Base-by-base conservation (phyloP, 2,329 filamentous ascomycete species). In the Xylariaceae sp. region DNA sequence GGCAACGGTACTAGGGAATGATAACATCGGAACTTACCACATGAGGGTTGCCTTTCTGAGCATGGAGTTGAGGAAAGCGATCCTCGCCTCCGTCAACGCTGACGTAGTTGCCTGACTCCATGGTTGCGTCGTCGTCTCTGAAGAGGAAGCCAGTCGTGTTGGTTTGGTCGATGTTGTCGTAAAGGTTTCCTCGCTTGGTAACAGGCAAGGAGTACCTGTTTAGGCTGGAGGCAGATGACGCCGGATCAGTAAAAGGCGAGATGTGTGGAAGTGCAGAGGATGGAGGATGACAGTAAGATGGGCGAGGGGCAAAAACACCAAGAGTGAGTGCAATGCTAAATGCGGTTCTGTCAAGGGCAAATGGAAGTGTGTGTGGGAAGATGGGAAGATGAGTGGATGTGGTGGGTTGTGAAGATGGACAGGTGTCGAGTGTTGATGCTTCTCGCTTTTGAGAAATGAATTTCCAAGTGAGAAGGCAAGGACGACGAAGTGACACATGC, bases 171-270 rank as follows among this genome's bases (percentile, higher is more conserved):
- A 95, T 74, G 36, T 81, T 80, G 60, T 85, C 83, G 63, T 86
- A 83, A 60, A 83, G 72, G 55, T 85, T 83, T 58, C 86, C 81
- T 57, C 84, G 82, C 52, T 80, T 80, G 42, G 87, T 89, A 45
- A 92, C 87, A 31, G 92, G 92, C 87, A 96, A 91, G 5, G 92
- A 96, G 70, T 95, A 95, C 57, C 92, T 87, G 67, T 96, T 95
- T 53, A 86, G 77, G 58, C 89, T 95, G 60, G 60, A 55, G 53
- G 47, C 47, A 27, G 38, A 32, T 30, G n/a, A 46, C 45, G 46
- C 27, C 36, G 36, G 35, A 49, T 36, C 12, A 36, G 33, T 12
- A 36, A 36, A 9, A 15, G 15, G 32, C 14, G 33, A 36, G 33
- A 15, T 10, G 33, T 12, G 15, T 36, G 5, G 33, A 14, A 9